Evolutionary conservation across 345 rosid genomes (phyloP), one percentile per base, ranked within the genome.

Genomic region (Hibiscus trionum): DNA sequence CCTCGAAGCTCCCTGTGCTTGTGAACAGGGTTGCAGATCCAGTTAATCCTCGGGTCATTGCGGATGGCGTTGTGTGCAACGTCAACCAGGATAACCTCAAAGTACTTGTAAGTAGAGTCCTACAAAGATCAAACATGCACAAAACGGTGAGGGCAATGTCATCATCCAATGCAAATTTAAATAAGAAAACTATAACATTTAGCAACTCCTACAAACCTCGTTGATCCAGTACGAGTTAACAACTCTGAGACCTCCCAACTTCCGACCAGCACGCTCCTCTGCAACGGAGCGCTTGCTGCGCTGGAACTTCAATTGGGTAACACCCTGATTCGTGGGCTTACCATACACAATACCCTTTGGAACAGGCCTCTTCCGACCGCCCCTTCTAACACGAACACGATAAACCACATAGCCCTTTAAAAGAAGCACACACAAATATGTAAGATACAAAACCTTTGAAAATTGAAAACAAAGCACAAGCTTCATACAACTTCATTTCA

Each of bases 71-170:
- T 88, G 81, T 94, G 98, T 24, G 96, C 95, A 0, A 85, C 77
- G 77, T 94, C 98, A 72, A 94, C 95, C 76, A 94, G 75, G 74
- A 94, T 90, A n/a, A 91, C 87, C 87, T 93, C 97, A 73, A 60
- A 93, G 82, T 93, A 93, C 86, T 95, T 95, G 84, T 90, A 95
- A 0, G 99, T 95, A 0, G 99, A 95, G 73, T 92, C 98, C 99
- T 95, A 77, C 37, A 19, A 47, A 49, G 3, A 44, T 4, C 5
- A 11, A 39, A 39, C 7, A n/a, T 3, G 7, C 10, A 56, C 14
- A 19, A 19, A 56, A 3, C 26, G 60, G 37, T 9, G 1, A 56
- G 60, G 1, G 27, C 60, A 19, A 8, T 9, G 11, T 7, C 2
- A 53, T 17, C 10, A 16, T 17, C 19, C 44, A 27, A 6, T 52